phyloP scores from a whole-genome alignment of 441 rosid genomes.

The Erodium chrysanthum region DNA sequence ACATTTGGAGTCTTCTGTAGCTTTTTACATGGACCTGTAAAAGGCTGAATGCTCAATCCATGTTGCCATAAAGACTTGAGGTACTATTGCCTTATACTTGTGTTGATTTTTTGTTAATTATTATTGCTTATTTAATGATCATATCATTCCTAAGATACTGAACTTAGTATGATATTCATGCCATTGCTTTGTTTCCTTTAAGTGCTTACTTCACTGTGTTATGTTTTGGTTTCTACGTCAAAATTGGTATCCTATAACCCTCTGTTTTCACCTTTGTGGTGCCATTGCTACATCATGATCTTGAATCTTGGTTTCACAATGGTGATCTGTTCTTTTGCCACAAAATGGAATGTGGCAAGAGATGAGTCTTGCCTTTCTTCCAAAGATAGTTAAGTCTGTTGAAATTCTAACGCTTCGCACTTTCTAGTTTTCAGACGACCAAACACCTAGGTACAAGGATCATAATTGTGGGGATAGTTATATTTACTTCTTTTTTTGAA shows the following conservation, averaged over 20 bases:
- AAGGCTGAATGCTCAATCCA: neutral
- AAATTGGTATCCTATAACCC: neutral
- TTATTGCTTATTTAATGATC: neutral
- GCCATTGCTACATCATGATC: neutral
- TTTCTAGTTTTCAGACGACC: no score
- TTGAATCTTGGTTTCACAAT: neutral
- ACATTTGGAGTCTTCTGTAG: neutral
- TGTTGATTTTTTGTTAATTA: neutral
- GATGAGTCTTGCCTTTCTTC: neutral
- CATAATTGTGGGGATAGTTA: no score
- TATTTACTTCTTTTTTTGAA: no score
- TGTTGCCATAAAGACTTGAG: neutral
- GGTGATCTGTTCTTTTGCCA: neutral
- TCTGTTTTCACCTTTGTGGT: neutral
- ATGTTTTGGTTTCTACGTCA: neutral
- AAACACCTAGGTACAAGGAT: no score
- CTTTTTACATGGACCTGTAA: neutral
- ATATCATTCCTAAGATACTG: neutral
- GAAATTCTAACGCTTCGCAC: no score
- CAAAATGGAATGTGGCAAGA: neutral
- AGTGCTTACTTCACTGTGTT: neutral
- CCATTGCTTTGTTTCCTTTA: neutral
- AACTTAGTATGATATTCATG: neutral
- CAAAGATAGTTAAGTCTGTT: neutral
- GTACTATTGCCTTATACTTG: neutral